These are phyloP conservation scores for Sugiyamaella lignohabitans DNA, from an alignment of 805 yeast species.

Conservation along the genomic window DNA sequence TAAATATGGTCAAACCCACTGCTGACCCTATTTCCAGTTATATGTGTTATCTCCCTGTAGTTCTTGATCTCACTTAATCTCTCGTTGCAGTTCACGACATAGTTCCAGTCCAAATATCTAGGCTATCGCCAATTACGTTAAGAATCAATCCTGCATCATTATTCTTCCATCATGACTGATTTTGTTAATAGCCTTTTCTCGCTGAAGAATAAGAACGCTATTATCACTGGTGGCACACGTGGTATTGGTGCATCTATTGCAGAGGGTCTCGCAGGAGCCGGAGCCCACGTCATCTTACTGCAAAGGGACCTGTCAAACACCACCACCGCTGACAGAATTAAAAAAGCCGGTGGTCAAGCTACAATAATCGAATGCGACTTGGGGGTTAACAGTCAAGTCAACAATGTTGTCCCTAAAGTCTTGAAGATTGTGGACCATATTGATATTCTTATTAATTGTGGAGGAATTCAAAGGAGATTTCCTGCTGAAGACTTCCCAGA, in stretches of 20 bases:
- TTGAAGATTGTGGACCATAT: conserved; percentile 29
- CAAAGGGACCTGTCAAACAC: conserved; percentile 34
- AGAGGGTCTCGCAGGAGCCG: conserved; percentile 46
- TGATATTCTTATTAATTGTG: conserved; percentile 40
- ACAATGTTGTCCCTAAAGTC: conserved; percentile 29
- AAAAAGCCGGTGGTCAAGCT: conserved; percentile 27
- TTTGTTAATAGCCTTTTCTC: conserved; percentile 29
- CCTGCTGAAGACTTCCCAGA: conserved; percentile 35
- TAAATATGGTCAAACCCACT: no score
- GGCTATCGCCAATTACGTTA: no score
- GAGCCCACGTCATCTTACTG: conserved; percentile 38
- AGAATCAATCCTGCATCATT: no score
- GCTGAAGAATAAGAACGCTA: conserved; percentile 37
- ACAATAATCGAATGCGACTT: conserved; percentile 27
- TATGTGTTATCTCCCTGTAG: no score
- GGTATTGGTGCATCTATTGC: conserved; percentile 54
- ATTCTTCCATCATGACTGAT: no score
- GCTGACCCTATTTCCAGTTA: no score
- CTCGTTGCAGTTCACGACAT: no score
- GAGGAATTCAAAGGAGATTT: conserved; percentile 35
- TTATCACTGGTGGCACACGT: conserved; percentile 51
- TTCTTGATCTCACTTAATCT: no score
- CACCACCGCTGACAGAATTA: conserved; percentile 26
- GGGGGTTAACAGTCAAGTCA: conserved; percentile 28
- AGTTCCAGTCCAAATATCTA: no score